Evolutionary conservation across 257 asterid genomes (phyloP), one percentile per base, ranked within the genome.

Genomic region (Solanum rostratum): DNA sequence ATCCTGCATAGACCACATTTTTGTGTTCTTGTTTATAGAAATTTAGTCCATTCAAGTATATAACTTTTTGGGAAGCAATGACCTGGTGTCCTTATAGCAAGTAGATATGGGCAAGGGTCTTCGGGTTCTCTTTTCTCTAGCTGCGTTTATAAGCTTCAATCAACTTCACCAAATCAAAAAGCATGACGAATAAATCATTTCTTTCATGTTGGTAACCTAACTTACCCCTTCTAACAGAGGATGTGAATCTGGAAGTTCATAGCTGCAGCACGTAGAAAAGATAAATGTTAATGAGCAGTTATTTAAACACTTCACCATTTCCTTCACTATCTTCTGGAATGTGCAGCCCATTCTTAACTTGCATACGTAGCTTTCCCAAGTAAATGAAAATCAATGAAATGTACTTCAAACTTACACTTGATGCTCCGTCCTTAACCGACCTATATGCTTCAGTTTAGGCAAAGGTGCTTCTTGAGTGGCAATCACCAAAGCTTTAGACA

Each of bases 21-120:
- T 69, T 2, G 19, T 37, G 76, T 22, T 39, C 76, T 84, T 52
- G 3, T 84, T 84, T 16, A 12, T 1, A 62, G 30, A 71, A 53
- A 71, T 29, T 41, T 9, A 10, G 80, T 52, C 27, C 27, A 41
- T 46, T 83, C 43, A 19, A 9, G 62, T 16, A 55, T 22, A 53
- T 54, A 80, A 46, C 15, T 46, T 46, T 55, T 39, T 49, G 9
- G 62, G 45, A 50, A 24, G 63, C 5, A 15, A 33, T 49, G 55
- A 87, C 91, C 91, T 83, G 83, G 83, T 8, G 86, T 69, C 90
- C 88, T 85, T 3, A 87, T 46, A 41, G 88, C 89, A 46, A 87
- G 87, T 22, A 89, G 81, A 66, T 87, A 87, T 4, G 85, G 90
- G 50, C 88, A 82, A 0, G 78, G 55, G 69, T 89, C 90, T 30